Evolutionary conservation across 208 protist species (phyloP).

Genomic region (Trypanosoma platydactyli): DNA sequence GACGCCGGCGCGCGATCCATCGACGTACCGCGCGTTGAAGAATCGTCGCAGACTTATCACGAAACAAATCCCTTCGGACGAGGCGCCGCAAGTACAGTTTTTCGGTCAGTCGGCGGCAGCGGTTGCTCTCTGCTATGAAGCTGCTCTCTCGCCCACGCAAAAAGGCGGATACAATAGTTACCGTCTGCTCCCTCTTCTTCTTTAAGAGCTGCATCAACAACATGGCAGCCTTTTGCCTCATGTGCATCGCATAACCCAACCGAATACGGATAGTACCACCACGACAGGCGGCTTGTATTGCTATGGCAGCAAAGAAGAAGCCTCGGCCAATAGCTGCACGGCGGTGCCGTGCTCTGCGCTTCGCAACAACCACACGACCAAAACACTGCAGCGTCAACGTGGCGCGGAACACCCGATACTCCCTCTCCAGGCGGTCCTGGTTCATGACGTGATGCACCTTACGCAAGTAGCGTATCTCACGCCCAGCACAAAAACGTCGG

Average conservation of each 20-base stretch:
- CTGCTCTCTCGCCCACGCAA: slow-evolving; percentile 17
- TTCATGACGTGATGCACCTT: slow-evolving; percentile 34
- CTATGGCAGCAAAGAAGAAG: slow-evolving; percentile 39
- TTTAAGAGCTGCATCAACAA: background rate
- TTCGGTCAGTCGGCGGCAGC: slow-evolving; percentile 34
- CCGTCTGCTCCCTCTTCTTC: slow-evolving; percentile 5
- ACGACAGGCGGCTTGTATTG: slow-evolving; percentile 43
- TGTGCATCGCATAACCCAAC: slow-evolving; percentile 4
- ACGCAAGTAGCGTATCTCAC: slow-evolving; percentile 62
- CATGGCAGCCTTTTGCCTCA: background rate
- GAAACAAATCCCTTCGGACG: slow-evolving; percentile 35
- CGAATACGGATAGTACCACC: slow-evolving; percentile 31
- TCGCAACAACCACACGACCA: slow-evolving; percentile 46
- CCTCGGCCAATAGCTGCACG: slow-evolving; percentile 48
- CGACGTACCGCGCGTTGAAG: slow-evolving; percentile 48
- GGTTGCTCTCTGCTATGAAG: background rate
- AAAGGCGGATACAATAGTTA: slow-evolving; percentile 7
- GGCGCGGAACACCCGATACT: slow-evolving; percentile 34
- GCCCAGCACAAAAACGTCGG: slow-evolving; percentile 40
- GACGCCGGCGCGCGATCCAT: slow-evolving; percentile 21
- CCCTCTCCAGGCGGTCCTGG: slow-evolving; percentile 41
- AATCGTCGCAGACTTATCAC: slow-evolving; percentile 41
- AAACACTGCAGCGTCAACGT: slow-evolving; percentile 49
- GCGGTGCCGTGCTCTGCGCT: slow-evolving; percentile 32
- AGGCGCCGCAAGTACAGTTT: slow-evolving; percentile 34